These are phyloP conservation scores for Solanum neorickii DNA, from an alignment of 257 asterid species.

Conservation along the genomic window DNA sequence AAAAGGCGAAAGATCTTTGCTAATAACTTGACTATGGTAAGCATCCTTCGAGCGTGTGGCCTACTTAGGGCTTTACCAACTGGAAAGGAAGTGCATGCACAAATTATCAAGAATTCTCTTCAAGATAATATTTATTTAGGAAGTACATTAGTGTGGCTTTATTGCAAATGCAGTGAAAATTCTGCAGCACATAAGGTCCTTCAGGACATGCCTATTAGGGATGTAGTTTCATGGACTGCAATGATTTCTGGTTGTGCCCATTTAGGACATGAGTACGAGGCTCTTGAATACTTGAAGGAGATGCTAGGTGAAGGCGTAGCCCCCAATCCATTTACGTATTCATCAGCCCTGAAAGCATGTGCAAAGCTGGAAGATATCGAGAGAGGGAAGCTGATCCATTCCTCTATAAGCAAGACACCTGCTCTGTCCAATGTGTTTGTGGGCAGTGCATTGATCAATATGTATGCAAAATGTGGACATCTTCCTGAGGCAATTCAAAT, in stretches of 20 bases:
- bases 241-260: slow-evolving; percentile 79
- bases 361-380: slow-evolving; percentile 52
- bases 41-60: slow-evolving; percentile 74
- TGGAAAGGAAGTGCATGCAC: slow-evolving; percentile 84
- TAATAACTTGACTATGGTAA: slow-evolving; percentile 63
- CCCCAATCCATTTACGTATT: slow-evolving; percentile 76
- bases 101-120: slow-evolving; percentile 41
- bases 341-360: slow-evolving; percentile 87
- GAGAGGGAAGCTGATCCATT: slow-evolving; percentile 64
- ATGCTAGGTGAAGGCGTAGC: slow-evolving; percentile 81
- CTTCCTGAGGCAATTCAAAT: slow-evolving; percentile 69
- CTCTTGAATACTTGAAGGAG: slow-evolving; percentile 68
- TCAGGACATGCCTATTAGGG: slow-evolving; percentile 48
- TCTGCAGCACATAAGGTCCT: slow-evolving; percentile 61
- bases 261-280: slow-evolving; percentile 70
- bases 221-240: slow-evolving; percentile 92
- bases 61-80: slow-evolving; percentile 31
- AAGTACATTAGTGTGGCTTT: slow-evolving; percentile 78
- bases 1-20: slow-evolving; percentile 35
- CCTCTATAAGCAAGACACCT: slow-evolving; percentile 58
- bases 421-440: slow-evolving; percentile 59
- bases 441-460: slow-evolving; percentile 82
- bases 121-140: slow-evolving; percentile 49
- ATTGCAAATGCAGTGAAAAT: slow-evolving; percentile 68
- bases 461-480: slow-evolving; percentile 83